Conservation (phyloP, 2,329 filamentous ascomycete species). For the Cordyceps fumosorosea region DNA sequence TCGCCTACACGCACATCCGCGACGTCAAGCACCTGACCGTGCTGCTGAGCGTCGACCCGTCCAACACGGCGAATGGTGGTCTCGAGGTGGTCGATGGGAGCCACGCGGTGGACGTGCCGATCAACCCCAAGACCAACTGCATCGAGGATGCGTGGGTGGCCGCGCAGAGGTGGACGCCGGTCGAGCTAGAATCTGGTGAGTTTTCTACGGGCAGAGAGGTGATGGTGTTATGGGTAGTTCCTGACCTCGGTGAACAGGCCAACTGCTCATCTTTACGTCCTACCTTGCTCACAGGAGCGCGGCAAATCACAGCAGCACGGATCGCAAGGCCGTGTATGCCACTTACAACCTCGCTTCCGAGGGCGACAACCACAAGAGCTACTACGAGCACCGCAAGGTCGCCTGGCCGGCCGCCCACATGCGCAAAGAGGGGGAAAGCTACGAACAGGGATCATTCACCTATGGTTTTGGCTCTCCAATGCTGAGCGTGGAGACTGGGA, state of each 20-base stretch:
- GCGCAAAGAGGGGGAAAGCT: constrained; percentile 15
- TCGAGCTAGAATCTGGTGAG: constrained; percentile 17
- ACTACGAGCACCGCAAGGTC: constrained; percentile 17
- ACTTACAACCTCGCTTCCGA: constrained; percentile 18
- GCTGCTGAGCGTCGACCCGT: constrained; percentile 16
- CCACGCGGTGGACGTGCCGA: constrained; percentile 15
- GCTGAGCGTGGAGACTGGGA: constrained; percentile 16
- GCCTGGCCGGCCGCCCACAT: constrained; percentile 18
- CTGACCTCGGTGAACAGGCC: constrained; percentile 2
- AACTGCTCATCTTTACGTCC: constrained; percentile 17
- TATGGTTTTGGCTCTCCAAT: constrained; percentile 18
- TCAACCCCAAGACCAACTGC: constrained; percentile 15
- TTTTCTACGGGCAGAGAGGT: neutral
- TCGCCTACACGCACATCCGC: constrained; percentile 18
- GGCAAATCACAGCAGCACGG: constrained; percentile 13
- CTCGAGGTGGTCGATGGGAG: constrained; percentile 16
- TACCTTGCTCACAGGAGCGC: constrained; percentile 17
- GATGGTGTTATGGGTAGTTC: no score
- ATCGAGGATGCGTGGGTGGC: constrained; percentile 15
- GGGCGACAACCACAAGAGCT: constrained; percentile 17
- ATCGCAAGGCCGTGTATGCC: constrained; percentile 18
- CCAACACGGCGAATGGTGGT: constrained; percentile 16
- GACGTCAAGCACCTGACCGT: constrained; percentile 18
- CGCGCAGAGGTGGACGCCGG: constrained; percentile 14
- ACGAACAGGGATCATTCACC: constrained; percentile 13